These are phyloP conservation scores for Tripterygium wilfordii DNA, from an alignment of 177 flowering plant genomes.

Conservation along the genomic window DNA sequence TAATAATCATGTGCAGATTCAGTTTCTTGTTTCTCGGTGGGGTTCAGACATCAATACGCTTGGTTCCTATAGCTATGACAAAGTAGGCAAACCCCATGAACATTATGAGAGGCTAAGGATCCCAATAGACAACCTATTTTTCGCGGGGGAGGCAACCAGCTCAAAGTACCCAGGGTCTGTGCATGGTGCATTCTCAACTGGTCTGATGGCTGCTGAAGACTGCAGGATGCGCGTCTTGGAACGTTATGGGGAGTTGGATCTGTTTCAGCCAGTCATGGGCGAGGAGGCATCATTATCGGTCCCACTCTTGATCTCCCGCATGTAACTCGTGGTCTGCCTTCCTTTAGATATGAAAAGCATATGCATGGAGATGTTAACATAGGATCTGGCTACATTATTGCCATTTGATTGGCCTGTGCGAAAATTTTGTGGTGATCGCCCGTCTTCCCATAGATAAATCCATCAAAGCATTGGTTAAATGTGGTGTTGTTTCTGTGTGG, in stretches of 20 bases:
- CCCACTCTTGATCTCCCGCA: slow-evolving; percentile 77
- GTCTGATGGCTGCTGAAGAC: slow-evolving; percentile 91
- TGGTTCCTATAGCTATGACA: slow-evolving; percentile 86
- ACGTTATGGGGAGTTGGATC: slow-evolving; percentile 64
- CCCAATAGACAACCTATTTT: slow-evolving; percentile 88
- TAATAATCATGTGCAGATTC: slow-evolving; percentile 45
- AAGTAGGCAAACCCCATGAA: slow-evolving; percentile 81
- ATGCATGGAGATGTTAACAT: slow-evolving; percentile 3
- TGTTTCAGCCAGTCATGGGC: slow-evolving; percentile 67
- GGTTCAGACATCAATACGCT: slow-evolving; percentile 77
- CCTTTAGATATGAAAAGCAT: neutral
- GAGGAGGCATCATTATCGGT: slow-evolving; percentile 44
- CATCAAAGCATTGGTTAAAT: neutral
- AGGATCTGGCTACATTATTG: slow-evolving; percentile 11
- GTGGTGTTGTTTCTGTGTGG: too few relatives aligned
- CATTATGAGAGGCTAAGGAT: slow-evolving; percentile 77
- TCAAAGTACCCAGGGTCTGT: slow-evolving; percentile 74
- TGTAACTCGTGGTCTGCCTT: slow-evolving; percentile 26
- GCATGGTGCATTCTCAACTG: slow-evolving; percentile 93
- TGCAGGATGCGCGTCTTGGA: slow-evolving; percentile 87
- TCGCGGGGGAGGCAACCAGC: slow-evolving; percentile 97
- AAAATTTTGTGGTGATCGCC: slow-evolving; percentile 6
- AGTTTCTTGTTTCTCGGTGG: slow-evolving; percentile 90
- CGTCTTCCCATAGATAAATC: slow-evolving; percentile 5
- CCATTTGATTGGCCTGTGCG: slow-evolving; percentile 6